Evolutionary conservation across 306 rosid species (phyloP).

Genomic region (Medicago truncatula): MtrunA17r5.0-ANR NC_053043.1:3266501-3267000

Average conservation of each 20-base stretch:
- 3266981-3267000: background rate
- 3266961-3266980: background rate
- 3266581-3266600: background rate
- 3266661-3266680: slow-evolving; percentile 4
- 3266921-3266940: background rate
- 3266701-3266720: slow-evolving; percentile 1
- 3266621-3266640: slow-evolving; percentile 5
- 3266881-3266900: background rate
- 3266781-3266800: background rate
- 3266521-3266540: background rate
- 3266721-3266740: slow-evolving; percentile 28
- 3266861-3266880: too few species aligned
- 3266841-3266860: too few species aligned
- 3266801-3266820: background rate
- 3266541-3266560: background rate
- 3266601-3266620: background rate
- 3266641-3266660: slow-evolving; percentile 16
- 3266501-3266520: too few species aligned
- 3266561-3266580: too few species aligned
- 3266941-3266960: background rate
- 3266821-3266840: background rate
- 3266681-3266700: slow-evolving; percentile 35
- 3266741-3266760: slow-evolving; percentile 7
- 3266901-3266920: background rate
- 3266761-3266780: slow-evolving; percentile 7